These are phyloP conservation scores for Pythium grandisporangium DNA, from an alignment of 352 stramenopile species.

Conservation along the genomic window DNA sequence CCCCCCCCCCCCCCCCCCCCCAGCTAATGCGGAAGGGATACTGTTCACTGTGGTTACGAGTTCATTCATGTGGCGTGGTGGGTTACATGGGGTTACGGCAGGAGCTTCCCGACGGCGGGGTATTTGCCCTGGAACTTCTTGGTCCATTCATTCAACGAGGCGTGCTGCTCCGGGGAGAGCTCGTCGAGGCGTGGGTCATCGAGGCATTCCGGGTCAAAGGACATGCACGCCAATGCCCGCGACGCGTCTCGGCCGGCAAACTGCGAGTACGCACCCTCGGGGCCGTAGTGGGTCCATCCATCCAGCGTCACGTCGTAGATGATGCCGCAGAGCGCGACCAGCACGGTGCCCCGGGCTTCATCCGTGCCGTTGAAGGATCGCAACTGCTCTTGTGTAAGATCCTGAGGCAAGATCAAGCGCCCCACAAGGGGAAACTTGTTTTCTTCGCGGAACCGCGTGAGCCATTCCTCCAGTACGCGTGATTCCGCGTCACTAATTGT, in stretches of 20 bases:
- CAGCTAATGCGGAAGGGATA: too few relatives aligned
- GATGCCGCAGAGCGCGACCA: conserved; percentile 81
- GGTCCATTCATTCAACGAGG: conserved; percentile 90
- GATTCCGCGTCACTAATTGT: conserved; percentile 24
- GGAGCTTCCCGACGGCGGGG: conserved; percentile 71
- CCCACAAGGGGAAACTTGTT: conserved; percentile 88
- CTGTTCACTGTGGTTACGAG: too few relatives aligned
- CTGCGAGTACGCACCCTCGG: conserved; percentile 83
- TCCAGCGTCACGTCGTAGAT: conserved; percentile 93
- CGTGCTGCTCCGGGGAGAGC: conserved; percentile 79
- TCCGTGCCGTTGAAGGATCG: conserved; percentile 58
- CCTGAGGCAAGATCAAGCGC: conserved; percentile 50
- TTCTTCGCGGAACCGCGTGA: conserved; percentile 80
- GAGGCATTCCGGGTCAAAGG: conserved; percentile 85
- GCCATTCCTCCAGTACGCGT: conserved; percentile 53
- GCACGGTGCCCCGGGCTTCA: conserved; percentile 65
- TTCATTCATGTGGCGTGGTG: too few relatives aligned
- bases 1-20: too few relatives aligned
- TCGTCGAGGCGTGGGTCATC: conserved; percentile 75
- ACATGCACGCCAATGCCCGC: conserved; percentile 92
- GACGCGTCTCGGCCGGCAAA: conserved; percentile 94
- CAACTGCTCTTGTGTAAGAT: conserved; percentile 59
- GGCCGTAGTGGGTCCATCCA: conserved; percentile 87
- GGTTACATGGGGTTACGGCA: too few relatives aligned
- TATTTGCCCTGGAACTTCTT: conserved; percentile 92